Base-by-base conservation (phyloP, 768 basidiomycete species). In the Tubosaeta sp. region DNA sequence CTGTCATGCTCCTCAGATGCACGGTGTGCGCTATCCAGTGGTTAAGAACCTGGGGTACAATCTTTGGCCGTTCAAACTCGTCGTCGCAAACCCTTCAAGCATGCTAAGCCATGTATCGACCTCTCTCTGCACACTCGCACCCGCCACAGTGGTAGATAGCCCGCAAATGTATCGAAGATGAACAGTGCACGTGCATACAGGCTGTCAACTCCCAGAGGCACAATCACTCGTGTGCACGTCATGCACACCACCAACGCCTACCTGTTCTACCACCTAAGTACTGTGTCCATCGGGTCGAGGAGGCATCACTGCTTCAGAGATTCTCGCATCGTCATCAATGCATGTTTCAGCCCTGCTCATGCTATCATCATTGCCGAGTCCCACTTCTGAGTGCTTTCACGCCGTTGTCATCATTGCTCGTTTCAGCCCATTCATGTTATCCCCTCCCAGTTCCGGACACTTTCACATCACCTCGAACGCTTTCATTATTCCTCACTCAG, bases 221-320 rank as follows among this genome's bases (percentile, higher is more conserved):
- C 62, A 1, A 65, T 92, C 19, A 38, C 64, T 4, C 83, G 86
- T 56, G 66, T 73, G 22, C 82, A 83, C 54, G 78, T 95, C 41
- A 72, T 97, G 5, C 91, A 94, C 64, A 91, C 90, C 0, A 94
- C 91, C 10, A 97, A 97, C 60, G 94, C 74, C 0, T 94, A 95
- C 55, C 80, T 84, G 13, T 80, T 84, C 4, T 77, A 87, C 59
- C 79, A 95, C 34, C 73, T 22, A 22, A 22, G 22, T 97, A 16
- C 87, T 88, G 0, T 78, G 82, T 52, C 64, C 92, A 26, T 59
- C 73, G 8, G 81, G 83, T 0, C 73, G 52, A 9, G 55, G 57
- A 1, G 78, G 79, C 2, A 82, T 92, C 50, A 22, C 22, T 22
- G 22, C 22, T 22, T 22, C 22, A 22, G 3, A 22, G 22, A 22